Evolutionary conservation across 371 early-diverging fungal genomes (phyloP), one percentile per base, ranked within the genome.

Genomic region (Aphelidium insulamus): DNA sequence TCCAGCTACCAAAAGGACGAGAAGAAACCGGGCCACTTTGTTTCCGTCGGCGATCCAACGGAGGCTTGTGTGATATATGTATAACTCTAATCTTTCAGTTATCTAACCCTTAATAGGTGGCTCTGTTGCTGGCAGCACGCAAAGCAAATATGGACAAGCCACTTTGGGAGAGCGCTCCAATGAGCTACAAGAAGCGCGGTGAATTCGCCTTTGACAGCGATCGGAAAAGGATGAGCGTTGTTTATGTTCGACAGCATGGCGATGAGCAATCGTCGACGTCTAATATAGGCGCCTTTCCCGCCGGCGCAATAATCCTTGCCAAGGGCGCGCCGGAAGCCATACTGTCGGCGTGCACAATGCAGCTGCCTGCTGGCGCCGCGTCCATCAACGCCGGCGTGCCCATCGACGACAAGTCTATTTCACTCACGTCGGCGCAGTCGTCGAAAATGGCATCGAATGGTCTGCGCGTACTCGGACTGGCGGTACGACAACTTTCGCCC

Each of bases 321-420:
- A 90, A 90, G 47, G 91, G 91, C 26, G 88, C 88, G 0, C 85
- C 87, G 5, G 91, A 90, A 48, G 72, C 72, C 32, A 52, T 87
- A 3, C 45, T 88, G 18, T 50, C 49, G 14, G 68, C 69, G 14
- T 81, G 80, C 40, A 49, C 62, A 20, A 48, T 45, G 21, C 69
- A 63, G 45, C 44, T 78, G 15, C 56, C 66, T 0, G 24, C 37
- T 1, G 33, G 44, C 6, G 32, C 48, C 19, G 24, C 39, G 6
- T 34, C 42, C 12, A n/a, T 39, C 14, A 37, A 25, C 23, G 28
- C 45, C 2, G 40, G 41, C 22, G 55, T 63, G 16, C 40, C 82
- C 32, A 60, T 60, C 0, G 72, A 71, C 30, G 59, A 52, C 26
- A 71, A 72, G 51, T 63, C 62, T n/a, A 58, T 62, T 12, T 37